A percentile compares a stretch with the other conserved stretches of the same genome.
Conservation (phyloP, 129 eudicot genomes). For the Flaveria sonorensis region DNA sequence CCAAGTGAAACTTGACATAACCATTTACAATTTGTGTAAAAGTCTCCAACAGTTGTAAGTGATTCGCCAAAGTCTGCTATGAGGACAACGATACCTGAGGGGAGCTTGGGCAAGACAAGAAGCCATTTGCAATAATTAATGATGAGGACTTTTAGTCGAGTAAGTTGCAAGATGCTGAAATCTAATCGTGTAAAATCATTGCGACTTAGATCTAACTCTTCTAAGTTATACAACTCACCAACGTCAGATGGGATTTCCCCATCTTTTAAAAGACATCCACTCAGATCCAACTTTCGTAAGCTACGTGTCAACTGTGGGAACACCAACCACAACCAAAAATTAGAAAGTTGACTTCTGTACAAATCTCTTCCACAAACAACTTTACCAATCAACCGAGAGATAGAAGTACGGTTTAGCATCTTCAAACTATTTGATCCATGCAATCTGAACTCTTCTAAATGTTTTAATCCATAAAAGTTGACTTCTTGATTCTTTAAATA, state of each 20-base stretch:
- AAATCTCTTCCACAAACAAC: not conserved
- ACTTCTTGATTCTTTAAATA: not conserved
- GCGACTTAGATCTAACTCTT: not conserved
- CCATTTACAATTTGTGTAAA: not conserved
- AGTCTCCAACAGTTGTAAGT: not conserved
- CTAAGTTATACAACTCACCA: not conserved
- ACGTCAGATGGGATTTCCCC: not conserved
- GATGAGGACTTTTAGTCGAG: not conserved
- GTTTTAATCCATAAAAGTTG: not conserved
- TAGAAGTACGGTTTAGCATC: not conserved
- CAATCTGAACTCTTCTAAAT: slow-evolving; percentile 2
- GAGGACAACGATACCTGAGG: not conserved
- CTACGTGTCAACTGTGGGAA: not conserved
- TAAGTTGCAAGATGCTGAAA: slow-evolving; percentile 1
- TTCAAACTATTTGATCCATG: not conserved
- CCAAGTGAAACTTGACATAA: not conserved
- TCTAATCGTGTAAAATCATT: not conserved
- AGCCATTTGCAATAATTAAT: not conserved
- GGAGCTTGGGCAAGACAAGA: not conserved
- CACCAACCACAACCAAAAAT: not conserved
- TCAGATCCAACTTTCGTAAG: not conserved
- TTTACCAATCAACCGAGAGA: not conserved
- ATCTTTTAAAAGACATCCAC: not conserved
- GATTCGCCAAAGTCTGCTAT: not conserved
- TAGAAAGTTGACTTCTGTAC: not conserved